Percentiles rank a stretch among this genome's conserved stretches.
Evolutionary conservation across 768 basidiomycete species (phyloP).

Genomic region (Postia placenta): DNA sequence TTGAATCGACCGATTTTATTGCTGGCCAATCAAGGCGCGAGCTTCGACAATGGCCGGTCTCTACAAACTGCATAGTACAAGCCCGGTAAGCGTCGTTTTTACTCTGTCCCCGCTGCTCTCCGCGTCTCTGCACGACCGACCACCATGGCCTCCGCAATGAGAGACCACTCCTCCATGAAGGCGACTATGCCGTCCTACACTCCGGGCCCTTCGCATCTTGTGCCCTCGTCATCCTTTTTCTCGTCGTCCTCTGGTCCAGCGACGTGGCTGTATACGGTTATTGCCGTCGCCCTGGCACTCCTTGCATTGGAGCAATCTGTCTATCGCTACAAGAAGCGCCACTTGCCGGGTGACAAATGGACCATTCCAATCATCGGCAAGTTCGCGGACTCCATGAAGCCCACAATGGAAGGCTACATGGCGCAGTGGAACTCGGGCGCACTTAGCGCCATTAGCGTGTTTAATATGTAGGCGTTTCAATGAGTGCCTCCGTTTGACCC

Average conservation of each 20-base stretch:
- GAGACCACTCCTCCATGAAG: conserved; percentile 26
- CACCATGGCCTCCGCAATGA: conserved; percentile 29
- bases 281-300: conserved; percentile 62
- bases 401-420: conserved; percentile 89
- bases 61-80: neutral
- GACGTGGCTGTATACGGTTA: conserved; percentile 64
- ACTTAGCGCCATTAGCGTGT: conserved; percentile 87
- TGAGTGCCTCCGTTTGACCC: neutral
- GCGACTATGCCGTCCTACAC: conserved; percentile 39
- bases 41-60: neutral
- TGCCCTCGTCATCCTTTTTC: conserved; percentile 45
- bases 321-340: conserved; percentile 84
- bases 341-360: conserved; percentile 85
- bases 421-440: conserved; percentile 88
- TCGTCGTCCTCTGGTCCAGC: conserved; percentile 21
- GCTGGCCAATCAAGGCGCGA: conserved; percentile 6
- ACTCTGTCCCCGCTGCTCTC: neutral
- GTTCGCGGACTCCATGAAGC: conserved; percentile 87
- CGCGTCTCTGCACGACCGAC: conserved; percentile 5
- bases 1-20: conserved; percentile 5
- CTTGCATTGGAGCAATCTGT: conserved; percentile 83
- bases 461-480: conserved; percentile 76
- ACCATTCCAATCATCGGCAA: conserved; percentile 98
- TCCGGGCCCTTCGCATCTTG: conserved; percentile 33
- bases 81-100: neutral